Base-by-base conservation (phyloP, 1,284 basidiomycete genomes). In the Pascua guehoae region DNA sequence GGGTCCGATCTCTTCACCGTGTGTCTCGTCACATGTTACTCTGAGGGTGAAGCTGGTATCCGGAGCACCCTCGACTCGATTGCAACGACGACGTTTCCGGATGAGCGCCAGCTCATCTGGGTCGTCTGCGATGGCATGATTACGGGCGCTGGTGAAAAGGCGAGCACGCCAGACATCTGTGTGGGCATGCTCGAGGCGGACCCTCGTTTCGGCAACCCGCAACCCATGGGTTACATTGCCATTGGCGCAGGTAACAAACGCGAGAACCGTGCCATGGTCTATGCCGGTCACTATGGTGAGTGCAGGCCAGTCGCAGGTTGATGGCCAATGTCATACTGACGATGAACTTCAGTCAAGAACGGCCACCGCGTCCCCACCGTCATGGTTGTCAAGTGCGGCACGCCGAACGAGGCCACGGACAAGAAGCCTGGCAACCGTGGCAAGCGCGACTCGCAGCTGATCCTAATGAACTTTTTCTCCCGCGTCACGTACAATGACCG, bases 391-490 rank as follows among this genome's bases (percentile, higher is more conserved):
- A 99, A 99, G 78, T 98, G 95, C 72, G 95, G 96, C 42, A 91
- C 88, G 50, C 77, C 79, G 4, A 79, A 79, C 51, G 93, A 97
- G 73, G 87, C 88, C 15, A 80, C 81, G 14, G 92, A 94, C 62
- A 88, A 87, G 79, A 99, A 98, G 74, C 92, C 95, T 2, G 96
- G 96, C 15, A 99, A 99, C 79, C 84, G 96, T 66, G 96, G 96
- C 66, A 99, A 99, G 78, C 89, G 96, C 52, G 96, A 99, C 79
- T 94, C 91, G 76, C 96, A 98, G 74, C 88, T 99, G 69, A 90
- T 99, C 69, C 82, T 99, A 66, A 98, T 99, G 95, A 97, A 97
- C 80, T 99, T 99, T 78, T 97, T 98, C 81, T 94, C 92, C 53
- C 87, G 91, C 48, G 93, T 98, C 68, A 99, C 96, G 12, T 99